Percentiles rank a stretch among this genome's conserved stretches.
Conservation (phyloP, 2,329 filamentous ascomycete genomes). For the Pyricularia sp. region DNA sequence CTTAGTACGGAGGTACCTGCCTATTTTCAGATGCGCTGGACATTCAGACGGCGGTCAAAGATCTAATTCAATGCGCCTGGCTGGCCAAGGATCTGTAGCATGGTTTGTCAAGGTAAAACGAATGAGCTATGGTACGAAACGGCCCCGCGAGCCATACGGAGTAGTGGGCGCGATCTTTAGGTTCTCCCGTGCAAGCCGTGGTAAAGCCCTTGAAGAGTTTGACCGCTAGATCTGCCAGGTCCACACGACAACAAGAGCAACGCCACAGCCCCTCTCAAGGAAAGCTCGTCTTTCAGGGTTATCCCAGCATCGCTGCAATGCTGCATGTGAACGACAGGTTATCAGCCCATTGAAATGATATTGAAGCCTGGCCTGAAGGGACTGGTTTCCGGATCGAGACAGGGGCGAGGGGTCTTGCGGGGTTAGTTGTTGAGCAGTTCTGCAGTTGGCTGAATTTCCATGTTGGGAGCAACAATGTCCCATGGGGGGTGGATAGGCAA, state of each 20-base stretch:
- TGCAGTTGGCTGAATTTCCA: neutral
- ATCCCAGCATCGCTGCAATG: neutral
- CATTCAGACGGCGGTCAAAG: neutral
- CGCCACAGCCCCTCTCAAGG: neutral
- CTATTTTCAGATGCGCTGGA: neutral
- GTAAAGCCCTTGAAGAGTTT: neutral
- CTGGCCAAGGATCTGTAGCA: neutral
- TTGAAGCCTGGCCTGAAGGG: neutral
- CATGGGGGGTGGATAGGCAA: neutral
- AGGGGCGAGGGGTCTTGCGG: neutral
- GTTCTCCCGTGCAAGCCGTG: neutral
- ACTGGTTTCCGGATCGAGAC: neutral
- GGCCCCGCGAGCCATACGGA: neutral
- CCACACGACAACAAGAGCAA: slow-evolving; percentile 1
- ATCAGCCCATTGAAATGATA: neutral
- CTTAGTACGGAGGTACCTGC: neutral
- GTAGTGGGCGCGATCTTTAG: neutral
- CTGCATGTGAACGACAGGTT: neutral
- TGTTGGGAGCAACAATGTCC: neutral
- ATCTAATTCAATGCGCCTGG: neutral
- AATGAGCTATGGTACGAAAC: neutral
- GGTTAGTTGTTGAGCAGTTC: neutral
- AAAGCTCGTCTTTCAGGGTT: neutral
- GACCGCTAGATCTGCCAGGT: neutral
- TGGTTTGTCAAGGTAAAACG: neutral